Evolutionary conservation across 305 asterid genomes (phyloP).

Genomic region (Fraxinus ornus): DNA sequence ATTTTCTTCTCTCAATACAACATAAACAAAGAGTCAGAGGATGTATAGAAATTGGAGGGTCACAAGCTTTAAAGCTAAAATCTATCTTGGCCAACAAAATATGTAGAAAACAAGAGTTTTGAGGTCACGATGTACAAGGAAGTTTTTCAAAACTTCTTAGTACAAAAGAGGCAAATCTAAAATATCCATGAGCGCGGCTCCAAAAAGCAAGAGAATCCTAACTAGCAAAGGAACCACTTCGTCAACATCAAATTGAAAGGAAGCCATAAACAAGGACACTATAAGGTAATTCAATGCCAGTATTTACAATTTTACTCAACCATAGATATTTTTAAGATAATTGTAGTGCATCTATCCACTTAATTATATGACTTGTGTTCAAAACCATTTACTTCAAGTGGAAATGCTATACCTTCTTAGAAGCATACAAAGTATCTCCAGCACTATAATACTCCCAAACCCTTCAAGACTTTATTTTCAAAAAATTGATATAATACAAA

Average conservation of each 20-base stretch:
- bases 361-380: neutral
- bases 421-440: neutral
- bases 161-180: neutral
- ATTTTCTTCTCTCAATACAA: neutral
- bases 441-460: neutral
- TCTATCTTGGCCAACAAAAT: neutral
- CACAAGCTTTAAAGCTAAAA: neutral
- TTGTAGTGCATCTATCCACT: neutral
- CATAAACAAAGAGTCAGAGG: neutral
- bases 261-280: neutral
- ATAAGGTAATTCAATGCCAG: neutral
- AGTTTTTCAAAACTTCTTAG: neutral
- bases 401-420: neutral
- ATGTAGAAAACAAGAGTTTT: neutral
- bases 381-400: neutral
- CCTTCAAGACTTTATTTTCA: neutral
- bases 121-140: neutral
- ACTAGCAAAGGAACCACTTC: neutral
- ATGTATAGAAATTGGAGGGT: neutral
- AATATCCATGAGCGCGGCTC: neutral
- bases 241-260: conserved; percentile 1
- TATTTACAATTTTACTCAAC: neutral
- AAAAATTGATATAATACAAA: neutral
- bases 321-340: neutral
- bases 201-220: neutral